Conservation (phyloP, 2,329 filamentous ascomycete genomes). For the Colletotrichum tanaceti region DNA sequence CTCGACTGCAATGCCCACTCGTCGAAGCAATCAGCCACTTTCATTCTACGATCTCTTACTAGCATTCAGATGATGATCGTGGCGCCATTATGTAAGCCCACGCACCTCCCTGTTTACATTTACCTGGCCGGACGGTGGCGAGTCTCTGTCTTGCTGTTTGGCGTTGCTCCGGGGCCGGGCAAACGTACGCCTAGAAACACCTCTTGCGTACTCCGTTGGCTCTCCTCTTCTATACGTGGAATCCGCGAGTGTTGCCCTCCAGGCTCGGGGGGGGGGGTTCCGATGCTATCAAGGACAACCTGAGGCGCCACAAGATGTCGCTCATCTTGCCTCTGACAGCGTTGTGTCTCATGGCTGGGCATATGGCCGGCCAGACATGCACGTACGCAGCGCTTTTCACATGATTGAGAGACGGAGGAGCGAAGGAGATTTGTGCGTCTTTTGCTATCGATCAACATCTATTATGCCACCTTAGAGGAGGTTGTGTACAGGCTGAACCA, state of each 20-base stretch:
- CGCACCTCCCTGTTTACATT: neutral
- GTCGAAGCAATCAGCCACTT: neutral
- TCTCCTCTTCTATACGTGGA: neutral
- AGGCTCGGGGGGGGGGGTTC: neutral
- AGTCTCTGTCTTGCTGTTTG: neutral
- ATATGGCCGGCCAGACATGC: neutral
- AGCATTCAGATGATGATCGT: constrained; percentile 9
- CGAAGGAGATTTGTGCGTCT: neutral
- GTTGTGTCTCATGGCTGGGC: neutral
- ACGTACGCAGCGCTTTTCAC: neutral
- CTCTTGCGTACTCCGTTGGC: neutral
- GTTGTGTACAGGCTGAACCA: neutral
- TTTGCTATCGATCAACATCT: constrained; percentile 23
- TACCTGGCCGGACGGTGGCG: neutral
- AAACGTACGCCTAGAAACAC: neutral
- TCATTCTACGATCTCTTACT: constrained; percentile 4
- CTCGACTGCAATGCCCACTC: neutral
- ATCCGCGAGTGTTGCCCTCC: neutral
- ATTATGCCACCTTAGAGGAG: neutral
- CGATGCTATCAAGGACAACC: neutral
- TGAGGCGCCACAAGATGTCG: neutral
- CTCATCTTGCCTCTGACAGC: no score
- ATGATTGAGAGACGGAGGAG: neutral
- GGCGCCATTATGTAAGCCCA: constrained; percentile 8
- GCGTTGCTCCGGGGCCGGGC: neutral